Percentiles rank a stretch among this genome's conserved stretches.
Conservation (phyloP, 1,284 basidiomycete genomes). For the Agroathelia rolfsii region DNA sequence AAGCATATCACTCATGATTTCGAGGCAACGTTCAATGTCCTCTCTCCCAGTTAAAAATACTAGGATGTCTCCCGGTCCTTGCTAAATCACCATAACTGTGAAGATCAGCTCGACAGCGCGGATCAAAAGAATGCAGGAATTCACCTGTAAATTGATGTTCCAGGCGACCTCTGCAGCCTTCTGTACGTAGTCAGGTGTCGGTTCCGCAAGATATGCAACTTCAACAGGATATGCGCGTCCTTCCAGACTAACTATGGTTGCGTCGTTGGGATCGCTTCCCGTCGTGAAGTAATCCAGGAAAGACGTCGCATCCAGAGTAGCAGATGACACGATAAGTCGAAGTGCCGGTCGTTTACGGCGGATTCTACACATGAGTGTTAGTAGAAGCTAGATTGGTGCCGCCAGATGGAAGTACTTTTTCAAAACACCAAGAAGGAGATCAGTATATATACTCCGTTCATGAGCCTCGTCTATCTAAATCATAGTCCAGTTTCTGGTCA, state of each 20-base stretch:
- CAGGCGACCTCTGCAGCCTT: constrained; percentile 80
- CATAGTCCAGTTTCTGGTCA: constrained; percentile 11
- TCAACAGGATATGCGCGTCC: constrained; percentile 91
- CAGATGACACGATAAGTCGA: constrained; percentile 87
- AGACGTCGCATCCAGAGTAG: constrained; percentile 85
- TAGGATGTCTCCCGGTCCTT: constrained; percentile 81
- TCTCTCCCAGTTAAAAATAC: constrained; percentile 96
- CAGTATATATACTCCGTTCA: constrained; percentile 91
- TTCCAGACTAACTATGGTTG: constrained; percentile 81
- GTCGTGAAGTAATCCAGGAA: constrained; percentile 85
- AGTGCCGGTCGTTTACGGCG: constrained; percentile 82
- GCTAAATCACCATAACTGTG: constrained; percentile 23
- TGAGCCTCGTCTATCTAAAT: constrained; percentile 91
- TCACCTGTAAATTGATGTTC: constrained; percentile 77
- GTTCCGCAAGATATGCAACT: constrained; percentile 66
- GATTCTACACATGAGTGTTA: constrained; percentile 43
- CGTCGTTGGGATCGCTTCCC: constrained; percentile 38
- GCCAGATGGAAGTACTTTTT: constrained; percentile 58
- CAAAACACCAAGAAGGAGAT: constrained; percentile 83
- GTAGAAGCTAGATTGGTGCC: background rate
- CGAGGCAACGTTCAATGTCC: constrained; percentile 86
- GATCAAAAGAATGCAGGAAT: constrained; percentile 10
- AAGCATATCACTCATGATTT: constrained; percentile 71
- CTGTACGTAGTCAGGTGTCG: constrained; percentile 73
- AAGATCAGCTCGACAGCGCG: constrained; percentile 7